Evolutionary conservation across 345 rosid species (phyloP).

Genomic region (Odontarrhena argentea): DNA sequence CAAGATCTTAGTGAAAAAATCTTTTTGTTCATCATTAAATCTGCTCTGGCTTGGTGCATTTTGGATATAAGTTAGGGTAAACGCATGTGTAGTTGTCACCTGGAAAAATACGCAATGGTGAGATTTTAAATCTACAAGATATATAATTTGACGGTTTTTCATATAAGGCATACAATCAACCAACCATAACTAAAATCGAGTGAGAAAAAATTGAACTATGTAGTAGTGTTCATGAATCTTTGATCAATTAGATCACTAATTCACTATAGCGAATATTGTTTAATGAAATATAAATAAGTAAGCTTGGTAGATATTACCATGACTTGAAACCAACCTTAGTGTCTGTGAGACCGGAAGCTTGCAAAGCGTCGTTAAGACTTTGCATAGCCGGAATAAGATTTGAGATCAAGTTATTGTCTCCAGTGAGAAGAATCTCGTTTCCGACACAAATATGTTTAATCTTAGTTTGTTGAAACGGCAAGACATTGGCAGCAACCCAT

Average conservation of each 20-base stretch:
- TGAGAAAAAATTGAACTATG: no score
- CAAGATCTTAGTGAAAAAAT: conserved; percentile 28
- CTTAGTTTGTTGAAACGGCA: conserved; percentile 57
- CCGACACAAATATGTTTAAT: conserved; percentile 64
- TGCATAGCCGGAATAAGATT: conserved; percentile 69
- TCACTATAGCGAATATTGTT: no score
- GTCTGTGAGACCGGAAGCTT: conserved; percentile 45
- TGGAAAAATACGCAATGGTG: conserved; percentile 5
- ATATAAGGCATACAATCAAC: no score
- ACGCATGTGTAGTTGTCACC: conserved; percentile 36
- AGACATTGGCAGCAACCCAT: conserved; percentile 60
- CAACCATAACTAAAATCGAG: no score
- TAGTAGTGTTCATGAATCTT: no score
- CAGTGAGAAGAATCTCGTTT: conserved; percentile 56
- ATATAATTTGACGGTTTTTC: no score
- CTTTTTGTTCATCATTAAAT: background rate
- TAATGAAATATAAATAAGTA: no score
- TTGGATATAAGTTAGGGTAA: background rate
- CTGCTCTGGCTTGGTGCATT: conserved; percentile 30
- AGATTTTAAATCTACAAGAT: background rate
- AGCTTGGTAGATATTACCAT: background rate
- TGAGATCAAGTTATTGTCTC: conserved; percentile 39
- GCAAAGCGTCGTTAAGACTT: conserved; percentile 50
- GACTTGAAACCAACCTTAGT: conserved; percentile 49
- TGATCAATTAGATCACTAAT: no score